Base-by-base conservation (phyloP, 148 eudicot species). In the Arctostaphylos glauca region DNA sequence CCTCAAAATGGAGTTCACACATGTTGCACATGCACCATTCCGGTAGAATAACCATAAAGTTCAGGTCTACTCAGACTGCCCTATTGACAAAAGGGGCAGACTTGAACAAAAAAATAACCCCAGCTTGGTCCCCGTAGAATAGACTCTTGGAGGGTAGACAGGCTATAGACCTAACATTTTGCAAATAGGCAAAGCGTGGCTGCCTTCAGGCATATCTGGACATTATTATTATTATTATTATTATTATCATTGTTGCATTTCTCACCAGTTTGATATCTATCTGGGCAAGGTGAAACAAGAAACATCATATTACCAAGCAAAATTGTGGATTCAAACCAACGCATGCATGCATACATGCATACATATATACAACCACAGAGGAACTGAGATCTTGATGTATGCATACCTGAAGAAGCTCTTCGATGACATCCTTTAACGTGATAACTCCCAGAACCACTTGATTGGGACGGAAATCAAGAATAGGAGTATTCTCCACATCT, bases 271-370 rank as follows among this genome's bases (percentile, higher is more conserved):
- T 31, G 60, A 54, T 38, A 31, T 54, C 59, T 77, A 77, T 38
- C 6, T 23, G 10, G n/a, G 12, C 21, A 15, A 75, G 41, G 78
- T 75, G 19, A 25, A 56, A 9, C 41, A 56, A 19, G 19, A 38
- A 79, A 12, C 66, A 79, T 79, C 73, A 79, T 62, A 62, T 12
- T 68, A 60, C 72, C 41, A 25, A 18, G 47, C 41, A 44, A 23
- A n/a, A n/a, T 48, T 23, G 6, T 44, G 43, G 15, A 66, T 18
- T 5, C 38, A 48, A 47, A 60, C 68, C 6, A 21, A 13, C 41
- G 80, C 6, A 38, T 55, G n/a, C 71, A 25, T n/a, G n/a, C n/a
- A n/a, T n/a, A n/a, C n/a, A n/a, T n/a, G n/a, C n/a, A n/a, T n/a
- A n/a, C n/a, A n/a, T n/a, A n/a, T n/a, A n/a, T n/a, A n/a, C n/a